phyloP scores from a whole-genome alignment of 345 rosid species.

The Syzygium aromaticum region DNA sequence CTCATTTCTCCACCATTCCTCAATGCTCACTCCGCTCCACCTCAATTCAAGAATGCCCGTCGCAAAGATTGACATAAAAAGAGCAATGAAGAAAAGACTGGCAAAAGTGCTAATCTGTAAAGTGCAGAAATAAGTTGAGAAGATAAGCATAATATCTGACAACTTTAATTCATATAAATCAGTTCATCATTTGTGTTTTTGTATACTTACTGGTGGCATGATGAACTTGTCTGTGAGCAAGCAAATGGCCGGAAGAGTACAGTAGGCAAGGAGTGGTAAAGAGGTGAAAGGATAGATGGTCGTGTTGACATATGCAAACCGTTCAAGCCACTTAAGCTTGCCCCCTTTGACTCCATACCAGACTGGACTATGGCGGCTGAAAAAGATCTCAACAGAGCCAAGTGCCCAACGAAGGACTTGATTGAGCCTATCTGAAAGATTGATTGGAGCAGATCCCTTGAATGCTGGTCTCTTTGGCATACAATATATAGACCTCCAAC shows the following conservation, averaged over 20 bases:
- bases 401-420: slow-evolving; percentile 99
- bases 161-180: neutral
- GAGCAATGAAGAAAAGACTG: slow-evolving; percentile 82
- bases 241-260: slow-evolving; percentile 86
- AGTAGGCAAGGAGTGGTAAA: slow-evolving; percentile 88
- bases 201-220: slow-evolving; percentile 76
- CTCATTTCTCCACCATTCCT: slow-evolving; percentile 99
- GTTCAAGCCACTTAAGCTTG: slow-evolving; percentile 89
- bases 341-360: slow-evolving; percentile 92
- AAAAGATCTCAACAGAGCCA: slow-evolving; percentile 98
- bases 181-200: neutral
- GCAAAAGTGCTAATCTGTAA: slow-evolving; percentile 91
- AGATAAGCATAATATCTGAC: neutral
- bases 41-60: slow-evolving; percentile 88
- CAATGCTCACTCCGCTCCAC: slow-evolving; percentile 98
- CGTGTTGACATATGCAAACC: slow-evolving; percentile 87
- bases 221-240: slow-evolving; percentile 93
- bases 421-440: slow-evolving; percentile 91
- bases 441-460: slow-evolving; percentile 97
- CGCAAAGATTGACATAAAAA: slow-evolving; percentile 73
- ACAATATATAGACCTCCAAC: slow-evolving; percentile 97
- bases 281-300: slow-evolving; percentile 96
- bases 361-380: slow-evolving; percentile 85
- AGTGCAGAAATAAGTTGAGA: neutral
- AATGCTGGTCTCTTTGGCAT: slow-evolving; percentile 91